Base-by-base conservation (phyloP, 192 early-diverging fungal species). In the Ambispora gerdemannii region DNA sequence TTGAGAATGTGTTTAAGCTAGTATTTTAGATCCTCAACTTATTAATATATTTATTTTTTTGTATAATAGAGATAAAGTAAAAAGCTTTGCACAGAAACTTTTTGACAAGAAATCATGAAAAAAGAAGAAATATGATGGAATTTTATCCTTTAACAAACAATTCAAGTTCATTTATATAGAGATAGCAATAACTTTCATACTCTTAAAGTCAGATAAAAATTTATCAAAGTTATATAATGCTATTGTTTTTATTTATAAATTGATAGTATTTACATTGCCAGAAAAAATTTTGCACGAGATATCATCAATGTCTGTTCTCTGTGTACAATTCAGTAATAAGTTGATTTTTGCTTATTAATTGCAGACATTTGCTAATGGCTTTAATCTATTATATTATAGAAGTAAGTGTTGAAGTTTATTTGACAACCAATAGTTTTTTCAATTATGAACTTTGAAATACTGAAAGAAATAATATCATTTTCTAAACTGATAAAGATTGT, bases 361-460 rank as follows among this genome's bases (percentile, higher is more conserved):
- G 27, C 27, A 53, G 52, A 25, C 22, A 53, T 53, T 13, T 55
- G 53, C 25, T 55, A 25, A 55, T 55, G 7, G 53, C n/a, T 6
- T 22, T 25, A n/a, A 55, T 55, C 25, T 55, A 22, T 55, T 25
- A 66, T 66, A 17, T 66, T 19, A 66, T 66, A 66, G 64, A 28
- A 66, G 25, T 24, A 66, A 66, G 31, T 17, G 50, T 51, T 51
- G 47, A 66, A 66, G 25, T 63, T 15, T 63, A 63, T 63, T 63
- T 63, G 30, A 36, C 61, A 38, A 66, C 49, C 49, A 6, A 24
- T 66, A 66, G 64, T 66, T 66, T 66, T 66, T 66, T 34, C 8
- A 32, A 66, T 66, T 51, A 66, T 51, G 47, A 30, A 66, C 25
- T 66, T 66, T 20, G 63, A 66, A 31, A 66, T 66, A 66, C 11